These are phyloP conservation scores for Borealophlyctis nickersoniae DNA, from an alignment of 192 early-diverging fungal species.

Conservation along the genomic window DNA sequence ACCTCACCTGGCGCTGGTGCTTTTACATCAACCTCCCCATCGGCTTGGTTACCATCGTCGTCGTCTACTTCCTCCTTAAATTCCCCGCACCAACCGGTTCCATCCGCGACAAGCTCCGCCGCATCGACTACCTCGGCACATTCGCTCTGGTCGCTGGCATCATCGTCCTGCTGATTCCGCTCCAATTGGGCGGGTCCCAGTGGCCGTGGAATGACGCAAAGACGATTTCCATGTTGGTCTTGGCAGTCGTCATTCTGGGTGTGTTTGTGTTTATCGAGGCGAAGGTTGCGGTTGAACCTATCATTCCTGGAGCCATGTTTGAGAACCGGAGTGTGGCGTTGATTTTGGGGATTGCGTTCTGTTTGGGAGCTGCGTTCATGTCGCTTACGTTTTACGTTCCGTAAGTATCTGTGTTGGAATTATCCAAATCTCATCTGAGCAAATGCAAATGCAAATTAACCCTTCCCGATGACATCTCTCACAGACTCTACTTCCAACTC, in stretches of 20 bases:
- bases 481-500: conserved; percentile 70
- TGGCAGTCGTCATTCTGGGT: conserved; percentile 43
- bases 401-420: conserved; percentile 18
- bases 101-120: conserved; percentile 53
- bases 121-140: conserved; percentile 69
- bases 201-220: conserved; percentile 59
- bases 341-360: conserved; percentile 34
- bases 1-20: conserved; percentile 47
- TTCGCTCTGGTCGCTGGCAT: conserved; percentile 48
- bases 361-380: conserved; percentile 42
- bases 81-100: conserved; percentile 54
- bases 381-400: conserved; percentile 67
- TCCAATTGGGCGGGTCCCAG: conserved; percentile 70
- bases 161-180: conserved; percentile 64
- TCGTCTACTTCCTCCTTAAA: conserved; percentile 57
- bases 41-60: conserved; percentile 59
- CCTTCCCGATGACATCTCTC: conserved; percentile 6
- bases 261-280: conserved; percentile 64
- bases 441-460: neutral
- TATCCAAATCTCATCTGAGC: conserved; percentile 16
- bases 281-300: conserved; percentile 60
- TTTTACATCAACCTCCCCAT: conserved; percentile 87
- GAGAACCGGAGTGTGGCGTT: conserved; percentile 42
- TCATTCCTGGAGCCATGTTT: conserved; percentile 68
- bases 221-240: conserved; percentile 56